phyloP scores from a whole-genome alignment of 805 yeast species.

The Yarrowia sp. region DNA sequence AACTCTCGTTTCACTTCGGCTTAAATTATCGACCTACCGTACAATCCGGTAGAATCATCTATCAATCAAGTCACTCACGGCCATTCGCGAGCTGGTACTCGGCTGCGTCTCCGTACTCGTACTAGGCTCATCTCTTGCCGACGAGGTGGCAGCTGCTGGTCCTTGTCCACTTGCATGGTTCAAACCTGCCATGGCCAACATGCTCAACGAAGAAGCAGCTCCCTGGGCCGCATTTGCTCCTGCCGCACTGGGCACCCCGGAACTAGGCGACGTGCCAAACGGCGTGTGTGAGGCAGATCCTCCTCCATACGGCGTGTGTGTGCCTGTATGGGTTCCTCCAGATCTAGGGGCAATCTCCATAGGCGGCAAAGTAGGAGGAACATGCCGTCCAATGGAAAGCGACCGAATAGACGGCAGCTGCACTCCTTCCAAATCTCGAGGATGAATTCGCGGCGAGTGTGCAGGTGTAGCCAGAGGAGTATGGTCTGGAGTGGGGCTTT shows the following conservation, averaged over 20 bases:
- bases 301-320: conserved; percentile 23
- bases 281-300: conserved; percentile 19
- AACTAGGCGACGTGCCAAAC: conserved; percentile 23
- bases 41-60: neutral
- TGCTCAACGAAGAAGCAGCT: conserved; percentile 9
- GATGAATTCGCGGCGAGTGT: conserved; percentile 45
- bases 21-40: conserved; percentile 7
- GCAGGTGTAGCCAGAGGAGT: conserved; percentile 49
- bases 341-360: conserved; percentile 30
- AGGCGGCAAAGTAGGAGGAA: conserved; percentile 34
- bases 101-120: neutral
- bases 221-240: neutral
- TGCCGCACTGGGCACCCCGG: neutral
- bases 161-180: neutral
- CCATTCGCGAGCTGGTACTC: conserved; percentile 3
- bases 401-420: conserved; percentile 43
- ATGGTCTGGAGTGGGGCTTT: conserved; percentile 44
- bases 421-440: conserved; percentile 40
- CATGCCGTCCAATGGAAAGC: conserved; percentile 33
- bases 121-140: conserved; percentile 9
- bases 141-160: neutral
- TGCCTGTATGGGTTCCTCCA: conserved; percentile 25
- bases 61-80: conserved; percentile 24
- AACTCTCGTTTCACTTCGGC: neutral
- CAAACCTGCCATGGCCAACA: conserved; percentile 23